These are phyloP conservation scores for Zymoseptoria passerinii DNA, from an alignment of 2,329 filamentous ascomycete genomes.

Conservation along the genomic window DNA sequence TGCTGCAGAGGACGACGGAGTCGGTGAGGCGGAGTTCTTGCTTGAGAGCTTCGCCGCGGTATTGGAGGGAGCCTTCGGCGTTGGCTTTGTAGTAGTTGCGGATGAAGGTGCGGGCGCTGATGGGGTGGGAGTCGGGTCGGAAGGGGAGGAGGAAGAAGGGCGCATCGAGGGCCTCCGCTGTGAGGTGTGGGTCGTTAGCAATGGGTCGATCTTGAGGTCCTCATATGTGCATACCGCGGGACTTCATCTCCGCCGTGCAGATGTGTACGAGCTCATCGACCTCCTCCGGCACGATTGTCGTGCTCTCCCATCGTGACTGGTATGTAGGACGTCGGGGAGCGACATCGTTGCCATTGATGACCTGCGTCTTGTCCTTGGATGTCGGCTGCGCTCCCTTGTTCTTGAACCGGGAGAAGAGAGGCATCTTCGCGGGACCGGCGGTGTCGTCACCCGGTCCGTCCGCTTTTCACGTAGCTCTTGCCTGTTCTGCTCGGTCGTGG, in stretches of 20 bases:
- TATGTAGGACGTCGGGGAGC: slow-evolving; percentile 61
- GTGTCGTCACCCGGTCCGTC: neutral
- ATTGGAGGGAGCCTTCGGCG: slow-evolving; percentile 48
- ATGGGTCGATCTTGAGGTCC: neutral
- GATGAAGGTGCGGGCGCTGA: slow-evolving; percentile 83
- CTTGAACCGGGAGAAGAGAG: slow-evolving; percentile 60
- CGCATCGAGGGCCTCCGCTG: slow-evolving; percentile 64
- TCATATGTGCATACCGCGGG: slow-evolving; percentile 61
- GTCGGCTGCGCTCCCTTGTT: slow-evolving; percentile 58
- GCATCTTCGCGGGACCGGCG: slow-evolving; percentile 33
- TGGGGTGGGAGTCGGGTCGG: slow-evolving; percentile 84
- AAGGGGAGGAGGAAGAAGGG: slow-evolving; percentile 93
- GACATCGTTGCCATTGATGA: slow-evolving; percentile 27
- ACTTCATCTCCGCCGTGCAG: slow-evolving; percentile 87
- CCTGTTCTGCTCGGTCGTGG: neutral
- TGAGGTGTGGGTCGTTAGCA: neutral
- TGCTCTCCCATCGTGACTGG: slow-evolving; percentile 78
- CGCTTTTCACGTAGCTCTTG: neutral
- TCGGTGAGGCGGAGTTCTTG: slow-evolving; percentile 90
- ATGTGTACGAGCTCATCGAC: slow-evolving; percentile 76
- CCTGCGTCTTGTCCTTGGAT: slow-evolving; percentile 49
- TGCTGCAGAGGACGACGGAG: slow-evolving; percentile 88
- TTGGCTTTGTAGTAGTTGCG: slow-evolving; percentile 78
- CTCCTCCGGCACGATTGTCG: slow-evolving; percentile 77
- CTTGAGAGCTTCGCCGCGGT: slow-evolving; percentile 60